Evolutionary conservation across 306 rosid genomes (phyloP).

Genomic region (Ormosia emarginata): DNA sequence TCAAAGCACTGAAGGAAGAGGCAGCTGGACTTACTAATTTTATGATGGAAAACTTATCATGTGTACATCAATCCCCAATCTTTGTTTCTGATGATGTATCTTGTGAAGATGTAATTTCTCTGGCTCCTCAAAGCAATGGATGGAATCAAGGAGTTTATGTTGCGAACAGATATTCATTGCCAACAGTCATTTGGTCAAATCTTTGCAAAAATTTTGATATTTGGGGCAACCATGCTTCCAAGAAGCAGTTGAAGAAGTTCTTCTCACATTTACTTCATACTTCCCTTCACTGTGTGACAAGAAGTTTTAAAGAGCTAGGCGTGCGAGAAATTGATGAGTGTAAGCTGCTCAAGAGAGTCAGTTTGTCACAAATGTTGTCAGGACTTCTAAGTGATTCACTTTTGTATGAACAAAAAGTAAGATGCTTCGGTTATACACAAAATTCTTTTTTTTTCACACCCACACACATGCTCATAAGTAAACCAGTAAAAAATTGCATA

Average conservation of each 20-base stretch:
- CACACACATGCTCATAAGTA: not conserved
- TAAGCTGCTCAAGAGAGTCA: conserved; percentile 46
- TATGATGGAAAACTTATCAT: conserved; percentile 59
- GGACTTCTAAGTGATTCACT: conserved; percentile 59
- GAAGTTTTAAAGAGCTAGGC: conserved; percentile 34
- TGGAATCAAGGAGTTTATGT: conserved; percentile 56
- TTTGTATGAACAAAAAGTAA: conserved; percentile 73
- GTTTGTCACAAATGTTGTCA: conserved; percentile 62
- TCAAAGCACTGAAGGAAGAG: conserved; percentile 63
- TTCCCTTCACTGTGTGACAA: conserved; percentile 41
- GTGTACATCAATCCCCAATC: conserved; percentile 42
- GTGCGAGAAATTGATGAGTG: conserved; percentile 18
- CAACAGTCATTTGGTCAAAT: conserved; percentile 74
- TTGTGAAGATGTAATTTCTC: conserved; percentile 32
- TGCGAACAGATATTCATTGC: conserved; percentile 53
- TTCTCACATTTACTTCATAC: conserved; percentile 56
- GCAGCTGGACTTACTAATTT: conserved; percentile 67
- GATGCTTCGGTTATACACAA: conserved; percentile 24
- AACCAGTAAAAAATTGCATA: not conserved
- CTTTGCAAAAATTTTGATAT: conserved; percentile 74
- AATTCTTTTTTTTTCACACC: not conserved
- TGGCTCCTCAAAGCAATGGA: conserved; percentile 34
- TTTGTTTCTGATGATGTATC: conserved; percentile 30
- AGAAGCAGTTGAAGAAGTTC: conserved; percentile 64
- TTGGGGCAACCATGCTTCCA: conserved; percentile 76